Conservation (phyloP, 2,329 filamentous ascomycete genomes). For the Leptoxyphium fumago region DNA sequence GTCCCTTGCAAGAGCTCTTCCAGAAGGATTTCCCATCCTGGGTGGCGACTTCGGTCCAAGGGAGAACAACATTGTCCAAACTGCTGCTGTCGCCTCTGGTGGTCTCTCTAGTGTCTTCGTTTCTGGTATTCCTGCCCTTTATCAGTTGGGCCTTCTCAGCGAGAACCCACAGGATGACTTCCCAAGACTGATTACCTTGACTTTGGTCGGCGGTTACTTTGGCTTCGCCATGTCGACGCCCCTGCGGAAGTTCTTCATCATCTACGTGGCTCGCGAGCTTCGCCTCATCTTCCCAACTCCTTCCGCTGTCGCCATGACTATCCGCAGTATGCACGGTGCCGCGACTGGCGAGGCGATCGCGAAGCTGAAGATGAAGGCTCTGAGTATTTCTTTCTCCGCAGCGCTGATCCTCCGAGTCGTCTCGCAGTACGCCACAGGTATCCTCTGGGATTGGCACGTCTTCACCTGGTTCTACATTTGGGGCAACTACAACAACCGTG, state of each 20-base stretch:
- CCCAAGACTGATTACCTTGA: constrained; percentile 43
- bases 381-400: constrained; percentile 35
- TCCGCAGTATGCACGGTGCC: constrained; percentile 47
- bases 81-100: constrained; percentile 44
- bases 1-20: constrained; percentile 35
- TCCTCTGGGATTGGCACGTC: constrained; percentile 34
- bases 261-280: constrained; percentile 47
- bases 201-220: constrained; percentile 48
- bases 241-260: constrained; percentile 50
- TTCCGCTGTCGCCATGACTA: constrained; percentile 46
- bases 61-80: constrained; percentile 49
- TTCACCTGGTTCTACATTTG: constrained; percentile 40
- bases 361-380: constrained; percentile 41
- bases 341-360: constrained; percentile 37
- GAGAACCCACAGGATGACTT: constrained; percentile 42
- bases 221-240: constrained; percentile 50
- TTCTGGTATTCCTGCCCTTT: constrained; percentile 45
- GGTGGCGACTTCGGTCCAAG: constrained; percentile 36
- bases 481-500: constrained; percentile 36
- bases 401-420: constrained; percentile 41
- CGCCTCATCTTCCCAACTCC: constrained; percentile 45
- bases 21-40: constrained; percentile 35
- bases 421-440: constrained; percentile 44
- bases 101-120: constrained; percentile 44
- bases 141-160: constrained; percentile 38